Percentiles rank a stretch among this genome's conserved stretches.
Evolutionary conservation across 306 rosid genomes (phyloP).

Genomic region (Vigna unguiculata): DNA sequence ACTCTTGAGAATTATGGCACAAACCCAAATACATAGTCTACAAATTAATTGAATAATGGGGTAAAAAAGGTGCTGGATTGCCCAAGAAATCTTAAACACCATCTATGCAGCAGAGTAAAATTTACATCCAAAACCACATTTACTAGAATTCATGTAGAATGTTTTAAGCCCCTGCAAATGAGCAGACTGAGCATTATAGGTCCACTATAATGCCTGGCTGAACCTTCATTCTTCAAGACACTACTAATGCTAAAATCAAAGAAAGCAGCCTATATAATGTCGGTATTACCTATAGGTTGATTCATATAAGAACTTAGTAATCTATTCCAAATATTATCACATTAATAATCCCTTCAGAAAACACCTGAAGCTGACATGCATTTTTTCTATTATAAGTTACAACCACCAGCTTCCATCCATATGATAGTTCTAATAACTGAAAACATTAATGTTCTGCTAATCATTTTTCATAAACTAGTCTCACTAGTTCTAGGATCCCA

Average conservation of each 20-base stretch:
- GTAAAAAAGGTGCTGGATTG: constrained; percentile 2
- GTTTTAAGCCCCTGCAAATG: constrained; percentile 32
- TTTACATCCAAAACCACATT: background rate
- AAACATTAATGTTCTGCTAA: constrained; percentile 9
- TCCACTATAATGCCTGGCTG: background rate
- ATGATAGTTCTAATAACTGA: constrained; percentile 19
- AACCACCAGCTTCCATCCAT: constrained; percentile 33
- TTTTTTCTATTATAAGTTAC: background rate
- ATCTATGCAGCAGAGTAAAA: background rate
- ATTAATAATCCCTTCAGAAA: constrained; percentile 13
- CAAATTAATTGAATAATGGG: constrained; percentile 8
- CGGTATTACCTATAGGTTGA: background rate
- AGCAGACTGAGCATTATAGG: constrained; percentile 7
- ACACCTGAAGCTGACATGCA: constrained; percentile 2
- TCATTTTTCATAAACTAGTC: background rate
- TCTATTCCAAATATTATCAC: constrained; percentile 20
- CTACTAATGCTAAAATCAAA: constrained; percentile 1
- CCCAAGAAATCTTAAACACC: constrained; percentile 16
- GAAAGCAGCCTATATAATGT: background rate
- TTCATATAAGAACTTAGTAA: constrained; percentile 9
- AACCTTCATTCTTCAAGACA: constrained; percentile 3
- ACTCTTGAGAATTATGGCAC: background rate
- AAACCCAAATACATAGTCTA: constrained; percentile 36
- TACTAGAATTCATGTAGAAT: background rate
- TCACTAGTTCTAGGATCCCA: background rate